phyloP scores from a whole-genome alignment of 805 yeast species.

The Komagataella pseudopastoris region DNA sequence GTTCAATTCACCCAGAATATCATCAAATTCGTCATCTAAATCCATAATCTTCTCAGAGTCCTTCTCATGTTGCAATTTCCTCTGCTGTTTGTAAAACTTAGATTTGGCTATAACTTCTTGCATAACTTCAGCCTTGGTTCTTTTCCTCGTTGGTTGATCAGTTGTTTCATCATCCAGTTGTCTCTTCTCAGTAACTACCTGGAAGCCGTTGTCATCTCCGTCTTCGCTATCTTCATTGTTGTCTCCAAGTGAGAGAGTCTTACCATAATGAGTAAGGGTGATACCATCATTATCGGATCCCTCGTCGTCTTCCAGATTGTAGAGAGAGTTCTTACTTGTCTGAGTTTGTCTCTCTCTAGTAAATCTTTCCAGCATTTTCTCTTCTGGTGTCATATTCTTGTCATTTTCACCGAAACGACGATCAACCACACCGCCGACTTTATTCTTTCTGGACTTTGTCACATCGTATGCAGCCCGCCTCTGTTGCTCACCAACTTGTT shows the following conservation, averaged over 20 bases:
- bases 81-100: slow-evolving; percentile 60
- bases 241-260: slow-evolving; percentile 46
- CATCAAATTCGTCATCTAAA: slow-evolving; percentile 63
- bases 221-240: slow-evolving; percentile 30
- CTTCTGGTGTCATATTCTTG: slow-evolving; percentile 62
- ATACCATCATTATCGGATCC: slow-evolving; percentile 25
- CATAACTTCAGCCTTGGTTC: slow-evolving; percentile 78
- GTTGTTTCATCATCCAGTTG: slow-evolving; percentile 12
- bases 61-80: slow-evolving; percentile 52
- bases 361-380: slow-evolving; percentile 90
- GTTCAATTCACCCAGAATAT: slow-evolving; percentile 44
- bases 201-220: slow-evolving; percentile 20
- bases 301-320: slow-evolving; percentile 61
- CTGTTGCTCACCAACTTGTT: slow-evolving; percentile 54
- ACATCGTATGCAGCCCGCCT: slow-evolving; percentile 51
- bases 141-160: slow-evolving; percentile 36
- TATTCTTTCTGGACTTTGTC: slow-evolving; percentile 48
- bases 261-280: slow-evolving; percentile 70
- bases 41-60: slow-evolving; percentile 48
- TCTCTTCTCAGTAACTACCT: slow-evolving; percentile 20
- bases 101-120: slow-evolving; percentile 76
- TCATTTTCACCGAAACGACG: slow-evolving; percentile 88
- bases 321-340: slow-evolving; percentile 43
- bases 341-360: slow-evolving; percentile 71
- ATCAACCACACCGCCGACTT: slow-evolving; percentile 69